Evolutionary conservation across 306 rosid species (phyloP), one percentile per base, ranked within the genome.

Genomic region (Glycine tomentella): DNA sequence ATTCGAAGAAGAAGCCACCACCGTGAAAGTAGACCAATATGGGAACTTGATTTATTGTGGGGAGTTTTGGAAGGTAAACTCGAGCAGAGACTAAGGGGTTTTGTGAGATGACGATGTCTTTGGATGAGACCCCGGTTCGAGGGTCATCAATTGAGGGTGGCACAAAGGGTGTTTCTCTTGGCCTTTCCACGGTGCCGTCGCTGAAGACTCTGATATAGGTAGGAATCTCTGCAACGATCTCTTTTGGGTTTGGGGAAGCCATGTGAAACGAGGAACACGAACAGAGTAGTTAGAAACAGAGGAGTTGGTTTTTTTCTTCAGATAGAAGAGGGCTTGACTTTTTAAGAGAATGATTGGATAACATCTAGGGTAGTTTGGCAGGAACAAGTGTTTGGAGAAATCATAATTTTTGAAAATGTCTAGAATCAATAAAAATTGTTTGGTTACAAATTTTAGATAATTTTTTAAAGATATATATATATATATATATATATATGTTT

Each of bases 11-110:
- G 67, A 88, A 81, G 0, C 59, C 89, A 3, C 92, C 90, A 0
- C 92, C 94, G 8, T 90, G 94, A 67, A 53, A 87, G 77, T 85
- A 90, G 71, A 88, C 84, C 84, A 88, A 70, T 78, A 90, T 20
- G 8, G 92, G 92, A 7, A 49, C 70, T 88, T 0, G n/a, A 66
- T 2, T 16, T 16, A 0, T 0, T 33, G 16, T 1, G 36, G 66
- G 50, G 61, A 84, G 67, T 34, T 76, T 80, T 9, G 88, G 91
- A 46, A 88, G 90, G 79, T 80, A 88, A 17, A 84, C 57, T 4
- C 91, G 81, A 49, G 90, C 87, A 0, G 82, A 83, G 73, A 90
- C 55, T 8, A 80, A 8, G 16, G 94, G 91, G 63, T 81, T 67
- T 9, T 74, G 14, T 3, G 89, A 77, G 65, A 90, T 86, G 61